Evolutionary conservation across 257 asterid genomes (phyloP).

Genomic region (Gardenia jasminoides): DNA sequence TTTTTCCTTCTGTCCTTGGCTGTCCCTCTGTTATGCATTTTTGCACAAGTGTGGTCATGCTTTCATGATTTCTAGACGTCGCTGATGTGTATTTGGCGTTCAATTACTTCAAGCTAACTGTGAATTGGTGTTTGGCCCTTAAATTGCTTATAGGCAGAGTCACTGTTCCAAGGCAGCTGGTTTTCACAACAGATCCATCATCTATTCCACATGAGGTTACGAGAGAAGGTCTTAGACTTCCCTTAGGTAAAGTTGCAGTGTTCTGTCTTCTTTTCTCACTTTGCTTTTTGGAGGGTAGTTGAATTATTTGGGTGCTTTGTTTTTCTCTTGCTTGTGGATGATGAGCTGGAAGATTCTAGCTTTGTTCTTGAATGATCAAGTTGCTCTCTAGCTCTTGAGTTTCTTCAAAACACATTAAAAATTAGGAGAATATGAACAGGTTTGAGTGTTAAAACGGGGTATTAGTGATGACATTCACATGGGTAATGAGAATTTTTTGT

Average conservation of each 20-base stretch:
- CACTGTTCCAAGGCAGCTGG: constrained; percentile 78
- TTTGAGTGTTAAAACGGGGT: not conserved
- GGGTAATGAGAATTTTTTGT: not conserved
- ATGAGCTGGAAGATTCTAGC: not conserved
- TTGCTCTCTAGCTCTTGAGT: not conserved
- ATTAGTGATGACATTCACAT: not conserved
- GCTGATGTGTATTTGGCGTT: not conserved
- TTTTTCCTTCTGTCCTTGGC: not conserved
- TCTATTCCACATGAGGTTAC: constrained; percentile 64
- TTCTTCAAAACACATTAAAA: not conserved
- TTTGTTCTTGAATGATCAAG: not conserved
- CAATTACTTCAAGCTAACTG: not conserved
- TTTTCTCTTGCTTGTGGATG: not conserved
- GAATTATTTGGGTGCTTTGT: not conserved
- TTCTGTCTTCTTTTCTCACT: not conserved
- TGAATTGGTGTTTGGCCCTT: constrained; percentile 1
- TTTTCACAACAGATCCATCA: constrained; percentile 54
- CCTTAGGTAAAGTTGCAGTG: constrained; percentile 52
- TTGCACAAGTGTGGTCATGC: not conserved
- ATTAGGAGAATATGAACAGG: too few relatives aligned
- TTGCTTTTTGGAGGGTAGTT: not conserved
- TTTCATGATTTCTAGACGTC: not conserved
- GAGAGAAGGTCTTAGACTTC: constrained; percentile 65
- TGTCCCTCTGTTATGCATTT: not conserved
- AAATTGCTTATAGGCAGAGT: constrained; percentile 49